Percentiles rank a stretch among this genome's conserved stretches.
These are phyloP conservation scores for Annulohypoxylon truncatum DNA, from an alignment of 2,329 filamentous ascomycete species.

Conservation along the genomic window DNA sequence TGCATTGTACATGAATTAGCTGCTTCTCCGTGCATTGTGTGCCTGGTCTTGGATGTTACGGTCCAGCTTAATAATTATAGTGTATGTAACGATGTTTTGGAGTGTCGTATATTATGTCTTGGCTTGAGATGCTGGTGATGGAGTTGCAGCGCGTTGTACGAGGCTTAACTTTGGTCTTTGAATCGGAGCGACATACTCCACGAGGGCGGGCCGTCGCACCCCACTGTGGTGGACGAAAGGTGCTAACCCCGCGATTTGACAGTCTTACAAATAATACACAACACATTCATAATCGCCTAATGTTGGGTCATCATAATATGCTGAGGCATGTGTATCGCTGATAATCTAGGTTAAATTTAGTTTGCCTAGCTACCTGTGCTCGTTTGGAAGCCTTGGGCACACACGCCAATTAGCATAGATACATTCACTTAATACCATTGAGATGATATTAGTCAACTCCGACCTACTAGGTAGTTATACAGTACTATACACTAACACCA, in stretches of 20 bases:
- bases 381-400: not conserved
- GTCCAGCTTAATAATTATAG: not conserved
- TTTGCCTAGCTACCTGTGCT: no score
- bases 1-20: slow-evolving; percentile 17
- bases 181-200: slow-evolving; percentile 34
- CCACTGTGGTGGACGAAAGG: not conserved
- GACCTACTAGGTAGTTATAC: not conserved
- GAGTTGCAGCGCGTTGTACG: slow-evolving; percentile 1
- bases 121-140: slow-evolving; percentile 1
- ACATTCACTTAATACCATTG: not conserved
- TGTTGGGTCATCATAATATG: not conserved
- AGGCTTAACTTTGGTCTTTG: slow-evolving; percentile 1
- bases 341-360: not conserved
- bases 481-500: no score
- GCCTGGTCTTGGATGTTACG: not conserved
- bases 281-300: slow-evolving; percentile 19
- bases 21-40: not conserved
- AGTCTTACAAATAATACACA: slow-evolving; percentile 16
- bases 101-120: not conserved
- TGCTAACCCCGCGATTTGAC: slow-evolving; percentile 15
- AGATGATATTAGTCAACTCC: not conserved
- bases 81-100: not conserved
- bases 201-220: slow-evolving; percentile 15
- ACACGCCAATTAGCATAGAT: not conserved
- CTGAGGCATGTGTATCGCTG: not conserved